Evolutionary conservation across 805 yeast genomes (phyloP).

Genomic region (Saccharomycopsis selenospora): DNA sequence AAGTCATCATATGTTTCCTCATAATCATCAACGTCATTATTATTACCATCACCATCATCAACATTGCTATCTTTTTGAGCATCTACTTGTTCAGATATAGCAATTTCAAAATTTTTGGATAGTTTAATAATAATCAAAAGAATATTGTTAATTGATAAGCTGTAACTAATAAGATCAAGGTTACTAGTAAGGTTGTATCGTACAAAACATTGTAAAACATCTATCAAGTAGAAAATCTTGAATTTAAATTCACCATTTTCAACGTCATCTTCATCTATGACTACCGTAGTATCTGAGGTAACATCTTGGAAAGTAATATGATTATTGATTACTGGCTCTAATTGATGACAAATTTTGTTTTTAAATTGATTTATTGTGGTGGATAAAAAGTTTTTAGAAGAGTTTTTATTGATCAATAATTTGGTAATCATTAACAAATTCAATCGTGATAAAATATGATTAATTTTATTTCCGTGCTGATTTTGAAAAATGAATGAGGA

Average conservation of each 20-base stretch:
- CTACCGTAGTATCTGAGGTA: background rate
- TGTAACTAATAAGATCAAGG: constrained; percentile 30
- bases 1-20: constrained; percentile 1
- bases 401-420: constrained; percentile 22
- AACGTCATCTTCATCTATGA: constrained; percentile 25
- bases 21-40: background rate
- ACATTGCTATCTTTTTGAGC: background rate
- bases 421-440: constrained; percentile 28
- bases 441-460: constrained; percentile 27
- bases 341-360: constrained; percentile 39
- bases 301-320: constrained; percentile 7
- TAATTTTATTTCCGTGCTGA: constrained; percentile 29
- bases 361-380: constrained; percentile 30
- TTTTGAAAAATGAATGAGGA: constrained; percentile 34
- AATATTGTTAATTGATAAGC: constrained; percentile 27
- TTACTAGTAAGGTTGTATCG: constrained; percentile 35
- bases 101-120: constrained; percentile 17
- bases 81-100: background rate
- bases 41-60: background rate
- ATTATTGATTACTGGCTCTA: constrained; percentile 28
- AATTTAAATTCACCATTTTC: constrained; percentile 28
- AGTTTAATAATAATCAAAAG: constrained; percentile 26
- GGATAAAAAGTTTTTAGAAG: constrained; percentile 20
- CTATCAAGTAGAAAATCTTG: constrained; percentile 31
- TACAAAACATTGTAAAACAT: constrained; percentile 28